Evolutionary conservation across 768 basidiomycete species (phyloP), one percentile per base, ranked within the genome.

Genomic region (Boletus edulis): DNA sequence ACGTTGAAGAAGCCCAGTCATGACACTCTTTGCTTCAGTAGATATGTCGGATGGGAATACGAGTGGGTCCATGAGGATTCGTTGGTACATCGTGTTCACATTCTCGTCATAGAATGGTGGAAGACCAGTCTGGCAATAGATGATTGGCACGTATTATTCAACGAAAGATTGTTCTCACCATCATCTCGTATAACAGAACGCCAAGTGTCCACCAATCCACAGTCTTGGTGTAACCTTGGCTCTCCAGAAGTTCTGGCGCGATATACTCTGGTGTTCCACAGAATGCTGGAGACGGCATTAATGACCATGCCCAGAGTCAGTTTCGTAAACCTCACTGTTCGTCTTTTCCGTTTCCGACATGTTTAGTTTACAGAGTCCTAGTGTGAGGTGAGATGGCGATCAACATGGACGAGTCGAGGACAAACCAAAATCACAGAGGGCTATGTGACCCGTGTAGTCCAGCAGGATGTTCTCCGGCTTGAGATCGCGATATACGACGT

Each of bases 191-290:
- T 42, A 98, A 79, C 50, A 99, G 80, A 18, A 98, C 95, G 35
- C 96, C 97, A 5, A 98, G 78, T 1, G 96, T 98, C 96, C 92
- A 95, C 96, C 96, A 99, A 66, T 99, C 96, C 15, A 99, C 97
- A 0, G 96, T 97, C 67, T 95, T 95, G 5, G 94, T 96, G 74
- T 99, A 98, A 2, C 97, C 96, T 65, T 93, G 90, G 58, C 91
- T 97, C 68, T 95, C 93, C 58, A 99, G 82, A 37, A 99, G 82
- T 69, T 99, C 96, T 0, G 96, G 96, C 9, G 95, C 94, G 64
- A 98, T 98, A 73, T 98, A 98, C 71, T 99, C 96, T 2, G 96
- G 96, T 6, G 96, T 99, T 8, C 96, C 96, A 66, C 96, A 99
- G 80, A 99, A 99, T 9, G 94, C 89, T 91, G 60, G 39, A 52